A percentile compares a stretch with the other conserved stretches of the same genome.
phyloP scores from a whole-genome alignment of 257 asterid genomes.

The Rubia yunnanensis region DNA sequence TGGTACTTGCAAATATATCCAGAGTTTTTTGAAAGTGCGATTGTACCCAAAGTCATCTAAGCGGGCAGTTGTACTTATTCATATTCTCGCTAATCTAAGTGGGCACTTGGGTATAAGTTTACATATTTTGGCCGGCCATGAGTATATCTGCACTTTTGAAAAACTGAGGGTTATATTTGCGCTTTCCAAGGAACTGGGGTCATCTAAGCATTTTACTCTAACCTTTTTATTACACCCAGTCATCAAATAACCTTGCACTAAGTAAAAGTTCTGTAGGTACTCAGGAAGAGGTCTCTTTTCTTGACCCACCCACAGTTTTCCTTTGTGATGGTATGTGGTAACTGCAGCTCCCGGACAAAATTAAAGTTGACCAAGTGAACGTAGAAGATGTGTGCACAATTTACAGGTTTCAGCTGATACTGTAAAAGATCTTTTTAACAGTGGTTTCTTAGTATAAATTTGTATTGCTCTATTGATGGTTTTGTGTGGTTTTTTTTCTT shows the following conservation, averaged over 20 bases:
- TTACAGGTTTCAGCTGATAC: background rate
- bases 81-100: too few relatives aligned
- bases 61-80: too few relatives aligned
- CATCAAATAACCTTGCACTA: background rate
- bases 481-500: background rate
- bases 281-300: constrained; percentile 81
- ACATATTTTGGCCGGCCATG: too few relatives aligned
- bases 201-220: too few relatives aligned
- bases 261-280: constrained; percentile 49
- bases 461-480: background rate
- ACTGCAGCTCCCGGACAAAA: constrained; percentile 58
- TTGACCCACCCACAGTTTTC: constrained; percentile 86
- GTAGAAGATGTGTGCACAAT: constrained; percentile 6
- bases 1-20: too few relatives aligned
- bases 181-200: too few relatives aligned
- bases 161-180: too few relatives aligned
- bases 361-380: constrained; percentile 34
- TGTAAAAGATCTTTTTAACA: background rate
- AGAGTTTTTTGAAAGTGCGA: too few relatives aligned
- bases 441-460: background rate
- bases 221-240: background rate
- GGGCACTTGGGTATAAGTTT: too few relatives aligned
- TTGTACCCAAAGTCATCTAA: too few relatives aligned
- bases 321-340: constrained; percentile 59
- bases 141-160: too few relatives aligned